A percentile compares a stretch with the other conserved stretches of the same genome.
phyloP scores from a whole-genome alignment of 768 basidiomycete species.

The Ramaria sp. region DNA sequence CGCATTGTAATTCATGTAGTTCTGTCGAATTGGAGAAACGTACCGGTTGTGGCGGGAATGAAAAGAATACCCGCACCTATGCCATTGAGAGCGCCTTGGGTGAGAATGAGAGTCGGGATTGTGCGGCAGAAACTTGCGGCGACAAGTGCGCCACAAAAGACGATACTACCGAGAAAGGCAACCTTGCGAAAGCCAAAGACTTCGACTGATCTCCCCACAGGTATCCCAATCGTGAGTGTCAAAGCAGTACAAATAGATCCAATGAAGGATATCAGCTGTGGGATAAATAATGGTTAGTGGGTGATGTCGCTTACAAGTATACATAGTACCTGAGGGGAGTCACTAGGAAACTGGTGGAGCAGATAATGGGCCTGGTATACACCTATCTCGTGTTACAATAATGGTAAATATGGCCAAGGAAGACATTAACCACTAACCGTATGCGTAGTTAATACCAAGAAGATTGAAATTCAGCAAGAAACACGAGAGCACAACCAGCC shows the following conservation, averaged over 20 bases:
- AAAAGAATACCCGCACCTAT: conserved; percentile 7
- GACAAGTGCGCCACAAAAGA: background rate
- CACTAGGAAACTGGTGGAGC: conserved; percentile 1
- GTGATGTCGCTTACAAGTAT: background rate
- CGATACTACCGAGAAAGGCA: background rate
- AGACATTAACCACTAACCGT: background rate
- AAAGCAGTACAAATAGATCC: conserved; percentile 6
- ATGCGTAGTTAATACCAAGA: background rate
- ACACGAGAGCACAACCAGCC: conserved; percentile 2
- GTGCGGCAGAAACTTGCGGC: conserved; percentile 6
- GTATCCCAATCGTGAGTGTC: conserved; percentile 2
- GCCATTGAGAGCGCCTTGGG: conserved; percentile 1
- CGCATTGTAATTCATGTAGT: background rate
- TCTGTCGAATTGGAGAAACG: background rate
- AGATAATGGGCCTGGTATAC: conserved; percentile 8
- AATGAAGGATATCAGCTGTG: conserved; percentile 4
- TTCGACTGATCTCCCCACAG: background rate
- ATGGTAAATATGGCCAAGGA: background rate
- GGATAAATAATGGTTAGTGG: background rate
- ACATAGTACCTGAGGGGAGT: background rate
- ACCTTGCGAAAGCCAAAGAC: conserved; percentile 3
- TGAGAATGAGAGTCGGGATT: conserved; percentile 2
- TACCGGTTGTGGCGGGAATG: conserved; percentile 3
- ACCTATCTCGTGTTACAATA: background rate
- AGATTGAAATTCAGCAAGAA: conserved; percentile 1